These are phyloP conservation scores for Solanum virginianum DNA, from an alignment of 257 asterid genomes.

Conservation along the genomic window DNA sequence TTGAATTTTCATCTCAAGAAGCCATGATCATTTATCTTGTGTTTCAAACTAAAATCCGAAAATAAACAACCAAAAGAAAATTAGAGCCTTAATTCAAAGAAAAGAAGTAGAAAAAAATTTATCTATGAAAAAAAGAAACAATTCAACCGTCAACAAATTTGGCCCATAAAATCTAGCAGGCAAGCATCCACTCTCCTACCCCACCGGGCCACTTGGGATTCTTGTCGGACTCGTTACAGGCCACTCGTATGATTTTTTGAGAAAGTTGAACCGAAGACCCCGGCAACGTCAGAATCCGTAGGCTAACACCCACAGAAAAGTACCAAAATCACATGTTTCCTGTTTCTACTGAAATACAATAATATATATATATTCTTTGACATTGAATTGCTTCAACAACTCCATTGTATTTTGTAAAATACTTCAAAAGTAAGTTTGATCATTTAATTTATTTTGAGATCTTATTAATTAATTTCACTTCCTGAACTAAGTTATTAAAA, in stretches of 20 bases:
- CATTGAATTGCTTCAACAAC: not conserved
- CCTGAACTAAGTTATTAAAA: not conserved
- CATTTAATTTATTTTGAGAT: not conserved
- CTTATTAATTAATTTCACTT: not conserved
- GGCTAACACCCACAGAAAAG: too few relatives aligned
- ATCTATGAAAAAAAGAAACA: not conserved
- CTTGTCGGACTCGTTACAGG: too few relatives aligned
- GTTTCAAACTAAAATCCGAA: not conserved
- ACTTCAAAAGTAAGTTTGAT: not conserved
- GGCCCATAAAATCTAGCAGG: too few relatives aligned
- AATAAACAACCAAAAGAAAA: not conserved
- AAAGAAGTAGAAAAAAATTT: not conserved
- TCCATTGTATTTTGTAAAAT: not conserved
- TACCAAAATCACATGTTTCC: too few relatives aligned
- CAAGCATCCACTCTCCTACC: too few relatives aligned
- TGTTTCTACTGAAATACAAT: too few relatives aligned
- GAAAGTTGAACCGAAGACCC: too few relatives aligned
- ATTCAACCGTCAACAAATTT: not conserved
- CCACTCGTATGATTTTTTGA: too few relatives aligned
- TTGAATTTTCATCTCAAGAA: not conserved
- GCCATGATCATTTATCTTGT: not conserved
- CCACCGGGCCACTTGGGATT: too few relatives aligned
- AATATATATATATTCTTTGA: not conserved
- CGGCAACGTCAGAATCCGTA: accelerated
- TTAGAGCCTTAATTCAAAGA: not conserved